Base-by-base conservation (phyloP, 2,329 filamentous ascomycete species). In the Juglanconis oblonga region DNA sequence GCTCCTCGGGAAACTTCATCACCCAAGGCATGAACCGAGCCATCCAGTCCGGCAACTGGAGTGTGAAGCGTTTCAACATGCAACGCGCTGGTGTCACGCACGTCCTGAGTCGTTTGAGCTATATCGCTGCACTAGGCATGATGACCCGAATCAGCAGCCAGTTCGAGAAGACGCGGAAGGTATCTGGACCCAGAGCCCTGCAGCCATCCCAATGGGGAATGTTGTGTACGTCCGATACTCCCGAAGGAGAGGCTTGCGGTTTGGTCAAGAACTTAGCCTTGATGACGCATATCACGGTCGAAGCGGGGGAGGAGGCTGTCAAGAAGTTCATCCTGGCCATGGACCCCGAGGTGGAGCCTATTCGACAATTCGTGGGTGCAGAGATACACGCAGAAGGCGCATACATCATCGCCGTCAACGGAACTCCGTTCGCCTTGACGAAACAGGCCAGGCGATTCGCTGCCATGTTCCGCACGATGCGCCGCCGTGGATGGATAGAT, bases 251-350 rank as follows among this genome's bases (percentile, higher is more conserved):
- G 79, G 93, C 95, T 10, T 99, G 95, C 77, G 95, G 95, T 81
- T 78, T 99, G 59, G 93, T 99, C 67, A 99, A 99, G 81, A 99
- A 99, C 71, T 76, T 99, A 78, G 95, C 95, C 8, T 81, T 99
- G 59, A 99, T 99, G 95, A 99, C 96, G 55, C 96, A 99, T 71
- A 98, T 99, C 67, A 99, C 95, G 0, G 99, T 95, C 1, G 92
- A 97, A 65, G 92, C 96, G 59, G 92, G 97, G 59, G 95, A 98
- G 71, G 91, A 87, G 17, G 93, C 95, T 1, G 91, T 99, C 14
- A 89, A 88, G 68, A 88, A 91, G 68, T 87, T 96, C 72, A 87
- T 97, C 1, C 95, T 93, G 71, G 87, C 91, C 58, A 81, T 98
- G 32, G 93, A 96, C 49, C 89, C 91, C 3, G 91, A 94, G 59